Conservation (phyloP, 805 yeast genomes). For the Saturnispora quitensis region DNA sequence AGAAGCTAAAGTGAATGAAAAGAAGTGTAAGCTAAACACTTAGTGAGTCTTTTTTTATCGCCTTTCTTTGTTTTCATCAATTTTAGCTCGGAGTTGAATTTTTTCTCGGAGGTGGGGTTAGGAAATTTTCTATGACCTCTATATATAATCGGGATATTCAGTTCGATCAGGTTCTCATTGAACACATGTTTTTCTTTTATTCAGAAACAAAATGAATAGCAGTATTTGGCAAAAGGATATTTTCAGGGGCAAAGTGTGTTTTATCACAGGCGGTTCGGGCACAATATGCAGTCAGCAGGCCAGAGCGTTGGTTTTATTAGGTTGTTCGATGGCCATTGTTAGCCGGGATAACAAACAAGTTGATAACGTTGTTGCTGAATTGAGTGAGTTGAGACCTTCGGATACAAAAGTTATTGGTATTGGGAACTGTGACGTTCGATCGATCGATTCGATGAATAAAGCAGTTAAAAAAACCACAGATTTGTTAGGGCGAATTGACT, state of each 20-base stretch:
- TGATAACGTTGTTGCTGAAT: slow-evolving; percentile 55
- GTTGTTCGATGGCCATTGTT: slow-evolving; percentile 79
- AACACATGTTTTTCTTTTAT: neutral
- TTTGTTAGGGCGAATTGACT: slow-evolving; percentile 72
- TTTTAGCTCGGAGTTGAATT: neutral
- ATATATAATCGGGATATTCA: neutral
- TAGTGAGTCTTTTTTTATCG: neutral
- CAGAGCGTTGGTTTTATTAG: slow-evolving; percentile 73
- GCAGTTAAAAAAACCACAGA: slow-evolving; percentile 63
- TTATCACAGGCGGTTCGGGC: slow-evolving; percentile 95
- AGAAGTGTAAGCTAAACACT: neutral
- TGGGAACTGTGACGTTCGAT: slow-evolving; percentile 73
- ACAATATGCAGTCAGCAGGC: slow-evolving; percentile 88
- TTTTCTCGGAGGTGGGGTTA: neutral
- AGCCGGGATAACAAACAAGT: slow-evolving; percentile 73
- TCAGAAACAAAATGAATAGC: neutral
- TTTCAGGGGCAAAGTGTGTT: slow-evolving; percentile 77
- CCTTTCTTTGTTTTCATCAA: neutral
- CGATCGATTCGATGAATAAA: slow-evolving; percentile 42
- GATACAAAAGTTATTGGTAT: slow-evolving; percentile 51
- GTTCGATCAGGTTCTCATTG: neutral
- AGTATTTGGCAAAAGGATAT: slow-evolving; percentile 44
- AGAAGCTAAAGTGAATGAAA: neutral
- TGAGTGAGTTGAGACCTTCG: slow-evolving; percentile 44
- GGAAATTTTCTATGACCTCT: neutral